Percentiles rank a stretch among this genome's conserved stretches.
Conservation (phyloP, 2,329 filamentous ascomycete genomes). For the Microdochium trichocladiopsis region DNA sequence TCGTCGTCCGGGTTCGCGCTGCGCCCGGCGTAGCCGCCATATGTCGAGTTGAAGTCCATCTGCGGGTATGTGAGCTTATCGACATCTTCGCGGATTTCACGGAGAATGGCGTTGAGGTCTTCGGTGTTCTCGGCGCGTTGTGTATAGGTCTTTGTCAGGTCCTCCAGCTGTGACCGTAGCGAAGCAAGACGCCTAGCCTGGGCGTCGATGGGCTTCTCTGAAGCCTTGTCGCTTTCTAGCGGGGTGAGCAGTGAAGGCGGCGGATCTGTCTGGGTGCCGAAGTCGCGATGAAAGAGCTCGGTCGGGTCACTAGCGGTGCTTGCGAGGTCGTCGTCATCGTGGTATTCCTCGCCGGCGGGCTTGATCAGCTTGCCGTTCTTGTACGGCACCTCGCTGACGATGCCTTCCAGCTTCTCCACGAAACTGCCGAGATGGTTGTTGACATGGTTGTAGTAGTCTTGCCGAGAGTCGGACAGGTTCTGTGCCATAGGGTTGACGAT, state of each 20-base stretch:
- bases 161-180: constrained; percentile 33
- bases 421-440: constrained; percentile 36
- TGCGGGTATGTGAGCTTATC: constrained; percentile 48
- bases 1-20: constrained; percentile 58
- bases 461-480: constrained; percentile 41
- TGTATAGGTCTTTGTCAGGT: constrained; percentile 34
- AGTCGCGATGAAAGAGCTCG: constrained; percentile 75
- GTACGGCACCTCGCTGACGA: constrained; percentile 55
- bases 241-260: constrained; percentile 29
- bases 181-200: constrained; percentile 34
- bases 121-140: constrained; percentile 40
- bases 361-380: constrained; percentile 17
- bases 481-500: constrained; percentile 58
- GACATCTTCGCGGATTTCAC: constrained; percentile 58
- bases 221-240: constrained; percentile 2
- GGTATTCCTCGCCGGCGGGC: constrained; percentile 8
- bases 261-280: constrained; percentile 69
- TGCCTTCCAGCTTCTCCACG: constrained; percentile 42
- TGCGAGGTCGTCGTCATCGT: constrained; percentile 22
- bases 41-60: constrained; percentile 31
- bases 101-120: constrained; percentile 43
- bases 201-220: constrained; percentile 21
- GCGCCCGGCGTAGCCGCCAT: constrained; percentile 29
- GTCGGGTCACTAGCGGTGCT: constrained; percentile 57
- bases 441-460: constrained; percentile 43